Evolutionary conservation across 2,329 filamentous ascomycete genomes (phyloP).

Genomic region (Pseudogymnoascus sp.): DNA sequence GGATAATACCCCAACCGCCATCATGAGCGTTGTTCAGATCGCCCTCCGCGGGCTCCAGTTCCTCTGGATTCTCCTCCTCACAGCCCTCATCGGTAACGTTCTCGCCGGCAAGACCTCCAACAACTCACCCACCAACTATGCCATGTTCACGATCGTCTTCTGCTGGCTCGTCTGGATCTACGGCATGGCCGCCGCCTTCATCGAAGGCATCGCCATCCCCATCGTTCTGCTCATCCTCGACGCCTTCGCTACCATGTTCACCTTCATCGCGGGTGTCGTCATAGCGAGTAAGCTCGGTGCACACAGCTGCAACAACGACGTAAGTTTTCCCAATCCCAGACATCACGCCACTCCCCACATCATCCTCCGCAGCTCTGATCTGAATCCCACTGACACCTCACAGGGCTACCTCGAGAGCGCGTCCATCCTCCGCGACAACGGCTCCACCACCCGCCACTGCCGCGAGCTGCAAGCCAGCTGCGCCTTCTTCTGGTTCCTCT

Average conservation of each 20-base stretch:
- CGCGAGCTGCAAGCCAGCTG: conserved; percentile 65
- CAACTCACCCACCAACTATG: conserved; percentile 45
- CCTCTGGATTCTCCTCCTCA: conserved; percentile 23
- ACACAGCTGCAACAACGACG: conserved; percentile 56
- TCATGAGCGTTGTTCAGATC: conserved; percentile 17
- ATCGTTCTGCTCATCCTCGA: conserved; percentile 49
- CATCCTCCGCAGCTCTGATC: background rate
- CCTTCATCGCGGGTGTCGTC: conserved; percentile 61
- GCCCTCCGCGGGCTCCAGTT: conserved; percentile 21
- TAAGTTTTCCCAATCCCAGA: conserved; percentile 30
- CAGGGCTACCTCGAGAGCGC: conserved; percentile 37
- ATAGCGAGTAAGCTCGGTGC: conserved; percentile 60
- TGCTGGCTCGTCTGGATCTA: conserved; percentile 57
- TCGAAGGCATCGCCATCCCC: conserved; percentile 43
- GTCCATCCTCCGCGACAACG: conserved; percentile 50
- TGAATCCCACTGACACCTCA: background rate
- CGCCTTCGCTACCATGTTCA: conserved; percentile 51
- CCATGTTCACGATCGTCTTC: conserved; percentile 61
- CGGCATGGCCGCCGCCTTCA: conserved; percentile 48
- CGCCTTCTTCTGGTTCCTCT: conserved; percentile 74
- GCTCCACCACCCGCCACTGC: conserved; percentile 57
- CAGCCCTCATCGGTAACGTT: conserved; percentile 26
- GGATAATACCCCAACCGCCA: conserved; percentile 9
- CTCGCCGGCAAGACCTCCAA: conserved; percentile 51
- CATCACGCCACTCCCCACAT: background rate